Evolutionary conservation across 1,284 basidiomycete genomes (phyloP).

Genomic region (Ustilago shanxiensis): DNA sequence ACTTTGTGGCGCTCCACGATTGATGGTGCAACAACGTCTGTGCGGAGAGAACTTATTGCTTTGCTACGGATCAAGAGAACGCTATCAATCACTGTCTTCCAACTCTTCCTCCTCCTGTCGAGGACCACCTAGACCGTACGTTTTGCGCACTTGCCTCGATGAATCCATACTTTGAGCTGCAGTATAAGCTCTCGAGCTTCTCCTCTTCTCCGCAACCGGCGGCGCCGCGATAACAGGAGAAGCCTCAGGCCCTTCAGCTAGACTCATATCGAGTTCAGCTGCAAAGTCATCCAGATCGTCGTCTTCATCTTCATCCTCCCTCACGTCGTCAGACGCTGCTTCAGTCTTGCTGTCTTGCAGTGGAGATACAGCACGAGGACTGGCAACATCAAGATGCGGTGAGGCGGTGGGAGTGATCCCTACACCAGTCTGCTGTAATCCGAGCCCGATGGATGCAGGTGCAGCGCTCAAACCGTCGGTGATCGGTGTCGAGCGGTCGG

Average conservation of each 20-base stretch:
- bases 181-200: slow-evolving; percentile 15
- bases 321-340: background rate
- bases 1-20: background rate
- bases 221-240: slow-evolving; percentile 4
- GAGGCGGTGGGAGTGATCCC: slow-evolving; percentile 45
- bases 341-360: background rate
- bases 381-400: slow-evolving; percentile 26
- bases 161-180: slow-evolving; percentile 1
- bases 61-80: background rate
- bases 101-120: slow-evolving; percentile 50
- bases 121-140: slow-evolving; percentile 48
- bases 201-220: slow-evolving; percentile 23
- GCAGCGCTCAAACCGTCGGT: background rate
- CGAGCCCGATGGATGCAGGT: slow-evolving; percentile 37
- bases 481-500: background rate
- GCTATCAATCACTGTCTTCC: slow-evolving; percentile 43
- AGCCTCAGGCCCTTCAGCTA: slow-evolving; percentile 34
- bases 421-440: slow-evolving; percentile 33
- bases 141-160: slow-evolving; percentile 27
- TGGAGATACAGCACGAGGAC: background rate
- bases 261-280: slow-evolving; percentile 49
- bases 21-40: too few relatives aligned
- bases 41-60: too few relatives aligned
- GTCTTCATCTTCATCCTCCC: slow-evolving; percentile 37
- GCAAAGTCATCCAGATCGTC: slow-evolving; percentile 51